Percentiles rank a stretch among this genome's conserved stretches.
These are phyloP conservation scores for Jaminaea rosea DNA, from an alignment of 1,284 basidiomycete genomes.

Conservation along the genomic window DNA sequence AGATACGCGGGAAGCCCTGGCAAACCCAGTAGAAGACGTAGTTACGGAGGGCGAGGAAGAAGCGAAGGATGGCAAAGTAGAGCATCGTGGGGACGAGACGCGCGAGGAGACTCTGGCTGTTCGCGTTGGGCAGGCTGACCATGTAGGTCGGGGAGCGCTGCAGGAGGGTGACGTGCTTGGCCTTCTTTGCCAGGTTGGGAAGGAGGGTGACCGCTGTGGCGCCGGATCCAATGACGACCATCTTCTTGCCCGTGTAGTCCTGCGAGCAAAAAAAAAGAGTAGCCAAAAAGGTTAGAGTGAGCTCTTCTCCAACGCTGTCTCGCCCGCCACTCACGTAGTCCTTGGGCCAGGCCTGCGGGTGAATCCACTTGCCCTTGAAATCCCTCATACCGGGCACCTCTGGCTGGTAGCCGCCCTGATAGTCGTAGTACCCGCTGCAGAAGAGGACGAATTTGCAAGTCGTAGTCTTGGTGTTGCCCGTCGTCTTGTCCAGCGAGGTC, in stretches of 20 bases:
- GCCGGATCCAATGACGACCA: conserved; percentile 43
- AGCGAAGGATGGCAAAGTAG: conserved; percentile 20
- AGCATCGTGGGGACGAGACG: conserved; percentile 31
- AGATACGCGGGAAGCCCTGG: conserved; percentile 33
- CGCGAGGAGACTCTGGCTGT: conserved; percentile 15
- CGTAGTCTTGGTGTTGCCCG: conserved; percentile 16
- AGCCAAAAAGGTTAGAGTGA: neutral
- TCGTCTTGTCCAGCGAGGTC: conserved; percentile 9
- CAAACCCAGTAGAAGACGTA: conserved; percentile 41
- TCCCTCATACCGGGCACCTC: conserved; percentile 37
- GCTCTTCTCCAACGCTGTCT: too few species aligned
- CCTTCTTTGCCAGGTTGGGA: conserved; percentile 28
- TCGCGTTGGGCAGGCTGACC: conserved; percentile 29
- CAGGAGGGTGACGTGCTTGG: conserved; percentile 41
- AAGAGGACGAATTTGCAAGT: conserved; percentile 27
- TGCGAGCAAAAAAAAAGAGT: too few species aligned
- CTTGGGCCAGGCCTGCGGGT: conserved; percentile 38
- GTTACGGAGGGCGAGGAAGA: conserved; percentile 21
- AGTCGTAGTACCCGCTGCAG: conserved; percentile 43
- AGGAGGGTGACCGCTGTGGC: conserved; percentile 44
- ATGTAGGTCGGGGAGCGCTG: conserved; percentile 45
- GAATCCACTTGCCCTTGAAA: conserved; percentile 38
- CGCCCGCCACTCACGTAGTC: too few species aligned
- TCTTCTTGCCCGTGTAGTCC: conserved; percentile 41
- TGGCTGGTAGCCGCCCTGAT: conserved; percentile 29